These are phyloP conservation scores for Candida nemodendra DNA, from an alignment of 805 yeast species.

Conservation along the genomic window DNA sequence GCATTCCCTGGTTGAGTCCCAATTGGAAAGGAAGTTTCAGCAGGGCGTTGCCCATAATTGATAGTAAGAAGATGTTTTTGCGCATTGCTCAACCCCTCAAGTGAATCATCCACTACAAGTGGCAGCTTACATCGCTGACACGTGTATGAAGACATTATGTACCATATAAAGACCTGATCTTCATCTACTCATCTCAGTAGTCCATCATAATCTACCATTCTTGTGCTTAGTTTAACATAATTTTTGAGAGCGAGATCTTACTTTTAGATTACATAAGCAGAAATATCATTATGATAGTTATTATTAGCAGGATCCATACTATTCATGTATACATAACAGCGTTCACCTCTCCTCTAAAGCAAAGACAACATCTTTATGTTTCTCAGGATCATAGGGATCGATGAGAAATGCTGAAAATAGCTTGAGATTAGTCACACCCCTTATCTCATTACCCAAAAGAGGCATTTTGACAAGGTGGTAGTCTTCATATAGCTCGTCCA, in stretches of 20 bases:
- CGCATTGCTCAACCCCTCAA: slow-evolving; percentile 49
- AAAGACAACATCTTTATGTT: slow-evolving; percentile 52
- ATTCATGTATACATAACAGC: neutral
- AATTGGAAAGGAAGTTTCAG: slow-evolving; percentile 27
- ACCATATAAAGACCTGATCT: neutral
- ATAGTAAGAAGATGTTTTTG: slow-evolving; percentile 53
- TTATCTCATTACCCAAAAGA: slow-evolving; percentile 87
- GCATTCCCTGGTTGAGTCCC: slow-evolving; percentile 1
- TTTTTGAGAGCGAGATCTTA: too few relatives aligned
- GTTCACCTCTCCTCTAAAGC: slow-evolving; percentile 48
- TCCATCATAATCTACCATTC: too few relatives aligned
- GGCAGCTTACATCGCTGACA: slow-evolving; percentile 69
- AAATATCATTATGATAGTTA: too few relatives aligned
- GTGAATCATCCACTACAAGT: slow-evolving; percentile 52
- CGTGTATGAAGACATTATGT: slow-evolving; percentile 28
- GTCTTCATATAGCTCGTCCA: slow-evolving; percentile 94
- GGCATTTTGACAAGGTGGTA: slow-evolving; percentile 97
- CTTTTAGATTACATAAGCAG: too few relatives aligned
- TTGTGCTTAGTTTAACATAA: too few relatives aligned
- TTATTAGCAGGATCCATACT: too few relatives aligned
- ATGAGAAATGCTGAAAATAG: slow-evolving; percentile 80
- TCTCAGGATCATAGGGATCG: slow-evolving; percentile 70
- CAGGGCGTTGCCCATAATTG: slow-evolving; percentile 27
- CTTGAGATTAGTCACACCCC: slow-evolving; percentile 85
- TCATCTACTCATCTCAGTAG: too few relatives aligned